Evolutionary conservation across 768 basidiomycete genomes (phyloP), one percentile per base, ranked within the genome.

Genomic region (Macrocybe gigantea): DNA sequence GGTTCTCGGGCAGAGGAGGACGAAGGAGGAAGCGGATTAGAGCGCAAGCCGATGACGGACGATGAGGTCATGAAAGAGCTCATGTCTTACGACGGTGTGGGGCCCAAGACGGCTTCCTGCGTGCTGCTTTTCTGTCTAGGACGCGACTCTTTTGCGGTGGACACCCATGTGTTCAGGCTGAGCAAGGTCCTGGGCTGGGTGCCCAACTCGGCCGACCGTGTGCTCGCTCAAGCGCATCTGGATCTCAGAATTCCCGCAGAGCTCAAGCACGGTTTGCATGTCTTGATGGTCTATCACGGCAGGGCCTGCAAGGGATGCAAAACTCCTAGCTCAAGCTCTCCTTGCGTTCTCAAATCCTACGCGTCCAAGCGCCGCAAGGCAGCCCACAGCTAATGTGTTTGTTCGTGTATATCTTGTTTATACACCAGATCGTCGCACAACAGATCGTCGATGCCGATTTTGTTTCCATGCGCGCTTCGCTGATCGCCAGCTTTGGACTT

Each of bases 21-120:
- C 30, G 52, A 47, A 5, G 66, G 55, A 5, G 22, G 22, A 22
- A 22, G 22, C 22, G 4, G 22, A 4, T 1, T 22, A 22, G 22
- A 22, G 22, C 22, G 22, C 22, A 53, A 56, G 45, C 49, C 47
- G n/a, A 49, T 66, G 29, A 54, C 73, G 1, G 69, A 82, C 58
- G 73, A 72, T 30, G 67, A 68, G n/a, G 72, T 75, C 33, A 82
- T 80, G 80, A 60, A 68, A 51, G 79, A 77, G 52, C 69, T 83
- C 29, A 71, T 80, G 10, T 71, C 78, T 3, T 77, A 77, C 48
- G 61, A 71, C 31, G 81, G 80, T 1, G 80, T 83, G 7, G 80
- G 81, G 1, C 80, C 79, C 1, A 82, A 82, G 61, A 82, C 80
- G 1, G 80, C 79, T 1, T 77, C 80, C 1, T 83, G 81, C 49